These are phyloP conservation scores for Musa acuminata DNA, from an alignment of 176 grass and related monocot species.

Conservation along the genomic window DNA sequence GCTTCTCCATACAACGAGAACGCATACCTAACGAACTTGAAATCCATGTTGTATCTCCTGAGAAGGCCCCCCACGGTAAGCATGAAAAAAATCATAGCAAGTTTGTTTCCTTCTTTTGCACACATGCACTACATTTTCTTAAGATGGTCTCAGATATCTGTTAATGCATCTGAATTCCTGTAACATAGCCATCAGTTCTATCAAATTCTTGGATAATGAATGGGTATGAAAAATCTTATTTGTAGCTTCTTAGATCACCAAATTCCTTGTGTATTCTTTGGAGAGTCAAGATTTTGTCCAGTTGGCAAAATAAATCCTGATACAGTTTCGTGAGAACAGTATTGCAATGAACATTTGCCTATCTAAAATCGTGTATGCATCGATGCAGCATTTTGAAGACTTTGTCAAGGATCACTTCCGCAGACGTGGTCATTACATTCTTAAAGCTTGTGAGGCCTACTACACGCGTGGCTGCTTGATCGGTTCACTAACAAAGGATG, in stretches of 20 bases:
- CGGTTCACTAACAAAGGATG: slow-evolving; percentile 63
- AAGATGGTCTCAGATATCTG: background rate
- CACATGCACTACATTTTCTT: background rate
- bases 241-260: too few species aligned
- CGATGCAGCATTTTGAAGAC: slow-evolving; percentile 75
- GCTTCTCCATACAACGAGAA: slow-evolving; percentile 93
- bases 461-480: slow-evolving; percentile 61
- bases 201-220: too few species aligned
- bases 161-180: background rate
- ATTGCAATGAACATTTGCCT: background rate
- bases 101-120: background rate
- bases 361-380: background rate
- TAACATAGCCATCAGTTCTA: too few species aligned
- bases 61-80: slow-evolving; percentile 84
- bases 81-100: background rate
- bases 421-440: slow-evolving; percentile 63
- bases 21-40: slow-evolving; percentile 84
- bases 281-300: too few species aligned
- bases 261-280: too few species aligned
- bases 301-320: too few species aligned
- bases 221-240: too few species aligned
- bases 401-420: slow-evolving; percentile 70
- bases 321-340: too few species aligned
- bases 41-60: slow-evolving; percentile 90
- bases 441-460: slow-evolving; percentile 81